Percentiles rank a stretch among this genome's conserved stretches.
Conservation (phyloP, 2,329 filamentous ascomycete species). For the Zalaria sp. region DNA sequence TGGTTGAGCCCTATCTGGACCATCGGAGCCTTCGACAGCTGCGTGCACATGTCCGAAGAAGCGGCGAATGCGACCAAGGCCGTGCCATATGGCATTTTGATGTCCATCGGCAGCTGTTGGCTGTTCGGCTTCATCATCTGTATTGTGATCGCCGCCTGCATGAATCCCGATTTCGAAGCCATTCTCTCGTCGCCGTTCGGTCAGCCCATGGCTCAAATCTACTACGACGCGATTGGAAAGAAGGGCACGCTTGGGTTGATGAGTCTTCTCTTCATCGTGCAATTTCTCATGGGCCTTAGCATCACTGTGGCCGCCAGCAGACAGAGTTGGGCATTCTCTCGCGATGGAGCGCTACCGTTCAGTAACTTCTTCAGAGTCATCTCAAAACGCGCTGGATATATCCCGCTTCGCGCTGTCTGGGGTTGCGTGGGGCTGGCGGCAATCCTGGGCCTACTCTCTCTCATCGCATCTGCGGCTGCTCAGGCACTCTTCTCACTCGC, state of each 20-base stretch:
- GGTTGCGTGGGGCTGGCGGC: constrained; percentile 37
- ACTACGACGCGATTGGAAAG: constrained; percentile 47
- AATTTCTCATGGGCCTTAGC: constrained; percentile 48
- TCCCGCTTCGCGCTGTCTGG: constrained; percentile 43
- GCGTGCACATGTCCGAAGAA: constrained; percentile 46
- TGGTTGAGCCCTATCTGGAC: constrained; percentile 52
- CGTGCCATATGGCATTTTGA: constrained; percentile 45
- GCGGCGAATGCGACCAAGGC: constrained; percentile 45
- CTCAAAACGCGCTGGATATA: constrained; percentile 39
- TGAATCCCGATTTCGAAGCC: constrained; percentile 36
- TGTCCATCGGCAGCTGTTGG: constrained; percentile 41
- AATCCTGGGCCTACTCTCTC: constrained; percentile 41
- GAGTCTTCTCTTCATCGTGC: constrained; percentile 44
- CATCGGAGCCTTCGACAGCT: constrained; percentile 41
- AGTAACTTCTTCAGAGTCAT: constrained; percentile 43
- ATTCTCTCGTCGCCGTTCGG: constrained; percentile 38
- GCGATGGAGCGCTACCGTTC: constrained; percentile 20
- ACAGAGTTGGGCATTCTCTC: constrained; percentile 37
- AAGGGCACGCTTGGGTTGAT: constrained; percentile 42
- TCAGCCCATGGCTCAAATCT: constrained; percentile 48
- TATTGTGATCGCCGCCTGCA: constrained; percentile 44
- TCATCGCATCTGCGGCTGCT: constrained; percentile 44
- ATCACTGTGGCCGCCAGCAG: constrained; percentile 45
- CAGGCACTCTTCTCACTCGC: constrained; percentile 45
- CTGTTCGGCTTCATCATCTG: constrained; percentile 43